Conservation (phyloP, 164 flowering plant species). For the Chloranthus sessilifolius region DNA sequence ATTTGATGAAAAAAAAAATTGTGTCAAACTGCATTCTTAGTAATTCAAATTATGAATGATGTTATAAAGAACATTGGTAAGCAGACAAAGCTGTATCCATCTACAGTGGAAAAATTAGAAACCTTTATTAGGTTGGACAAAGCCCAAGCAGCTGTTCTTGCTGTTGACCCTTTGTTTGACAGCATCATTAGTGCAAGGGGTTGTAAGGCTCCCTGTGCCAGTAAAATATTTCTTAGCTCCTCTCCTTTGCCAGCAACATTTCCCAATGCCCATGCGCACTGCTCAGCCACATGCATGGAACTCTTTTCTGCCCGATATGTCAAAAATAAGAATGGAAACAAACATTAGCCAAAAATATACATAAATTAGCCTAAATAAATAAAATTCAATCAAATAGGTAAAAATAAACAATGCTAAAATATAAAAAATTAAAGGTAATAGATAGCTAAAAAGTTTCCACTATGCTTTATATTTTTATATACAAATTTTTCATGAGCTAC, state of each 20-base stretch:
- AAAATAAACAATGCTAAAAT: too few species aligned
- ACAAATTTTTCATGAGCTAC: too few species aligned
- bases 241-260: conserved; percentile 99
- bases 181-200: conserved; percentile 93
- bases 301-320: conserved; percentile 62
- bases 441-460: too few species aligned
- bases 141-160: conserved; percentile 98
- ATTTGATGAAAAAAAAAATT: too few species aligned
- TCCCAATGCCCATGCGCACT: conserved; percentile 98
- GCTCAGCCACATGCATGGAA: conserved; percentile 90
- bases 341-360: conserved; percentile 1
- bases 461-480: too few species aligned
- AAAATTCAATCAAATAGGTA: too few species aligned
- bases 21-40: too few species aligned
- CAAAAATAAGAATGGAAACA: conserved; percentile 10
- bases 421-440: too few species aligned
- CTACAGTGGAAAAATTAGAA: conserved; percentile 1
- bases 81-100: too few species aligned
- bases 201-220: conserved; percentile 86
- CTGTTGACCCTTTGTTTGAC: conserved; percentile 86
- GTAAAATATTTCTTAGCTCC: conserved; percentile 72
- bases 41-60: too few species aligned
- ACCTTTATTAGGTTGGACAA: conserved; percentile 97
- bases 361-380: too few species aligned
- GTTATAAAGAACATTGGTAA: too few species aligned